A percentile compares a stretch with the other conserved stretches of the same genome.
Conservation (phyloP, 371 early-diverging fungal genomes). For the Rhizopus arrhizus region DNA sequence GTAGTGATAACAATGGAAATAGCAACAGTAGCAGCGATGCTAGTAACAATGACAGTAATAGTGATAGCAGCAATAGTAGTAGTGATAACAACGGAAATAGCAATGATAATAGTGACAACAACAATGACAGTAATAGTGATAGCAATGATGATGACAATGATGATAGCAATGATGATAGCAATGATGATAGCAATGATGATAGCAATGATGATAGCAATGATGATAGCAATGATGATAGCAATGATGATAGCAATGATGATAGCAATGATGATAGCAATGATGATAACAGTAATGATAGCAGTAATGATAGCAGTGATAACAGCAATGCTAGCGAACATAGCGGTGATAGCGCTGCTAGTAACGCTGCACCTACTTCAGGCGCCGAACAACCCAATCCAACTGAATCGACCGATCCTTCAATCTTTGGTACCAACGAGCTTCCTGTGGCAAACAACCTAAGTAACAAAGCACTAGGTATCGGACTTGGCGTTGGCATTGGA, state of each 20-base stretch:
- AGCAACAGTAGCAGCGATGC: background rate
- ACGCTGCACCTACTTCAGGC: background rate
- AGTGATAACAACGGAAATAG: background rate
- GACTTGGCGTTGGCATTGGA: conserved; percentile 40
- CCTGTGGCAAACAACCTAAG: conserved; percentile 24
- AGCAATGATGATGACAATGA: background rate
- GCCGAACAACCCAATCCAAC: background rate
- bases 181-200: background rate
- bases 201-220: no score
- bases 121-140: background rate
- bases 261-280: background rate
- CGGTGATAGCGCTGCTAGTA: background rate
- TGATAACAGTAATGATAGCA: background rate
- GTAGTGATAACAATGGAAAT: background rate
- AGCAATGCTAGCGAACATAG: background rate
- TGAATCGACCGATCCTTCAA: background rate
- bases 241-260: no score
- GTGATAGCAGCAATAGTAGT: conserved; percentile 2
- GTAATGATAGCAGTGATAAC: background rate
- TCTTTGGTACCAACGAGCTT: conserved; percentile 21
- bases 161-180: background rate
- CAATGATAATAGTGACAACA: background rate
- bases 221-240: no score
- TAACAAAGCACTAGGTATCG: conserved; percentile 38
- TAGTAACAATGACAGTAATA: background rate